Conservation (phyloP, 73 alveolate genomes). For the Blepharisma stoltei region DNA sequence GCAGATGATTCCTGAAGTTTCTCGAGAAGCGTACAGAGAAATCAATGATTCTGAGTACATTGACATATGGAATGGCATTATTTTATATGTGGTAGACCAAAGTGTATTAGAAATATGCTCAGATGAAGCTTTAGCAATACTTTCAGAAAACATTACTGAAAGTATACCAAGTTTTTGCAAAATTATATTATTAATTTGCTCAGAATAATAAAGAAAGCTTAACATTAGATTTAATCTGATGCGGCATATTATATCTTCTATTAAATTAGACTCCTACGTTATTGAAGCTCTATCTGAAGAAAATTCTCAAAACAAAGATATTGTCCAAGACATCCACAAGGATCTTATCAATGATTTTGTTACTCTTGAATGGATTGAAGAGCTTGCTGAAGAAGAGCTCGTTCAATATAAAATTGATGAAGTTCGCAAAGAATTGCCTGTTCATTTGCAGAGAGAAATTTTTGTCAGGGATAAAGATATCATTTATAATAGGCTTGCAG, state of each 20-base stretch:
- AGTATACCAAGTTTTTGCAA: too few species aligned
- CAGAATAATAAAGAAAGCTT: too few species aligned
- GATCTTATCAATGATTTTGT: background rate
- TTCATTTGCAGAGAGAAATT: slow-evolving; percentile 9
- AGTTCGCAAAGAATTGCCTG: slow-evolving; percentile 3
- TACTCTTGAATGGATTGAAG: slow-evolving; percentile 4
- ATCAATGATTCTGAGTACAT: slow-evolving; percentile 18
- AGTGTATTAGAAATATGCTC: background rate
- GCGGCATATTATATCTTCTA: background rate
- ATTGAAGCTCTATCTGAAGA: slow-evolving; percentile 8
- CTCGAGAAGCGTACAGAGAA: background rate
- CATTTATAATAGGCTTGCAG: background rate
- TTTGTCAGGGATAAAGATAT: background rate
- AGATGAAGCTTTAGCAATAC: background rate
- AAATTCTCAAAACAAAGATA: background rate
- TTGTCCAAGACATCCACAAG: background rate
- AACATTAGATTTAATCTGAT: too few species aligned
- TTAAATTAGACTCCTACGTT: background rate
- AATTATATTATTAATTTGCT: too few species aligned
- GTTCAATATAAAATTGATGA: slow-evolving; percentile 6
- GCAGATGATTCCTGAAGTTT: slow-evolving; percentile 3
- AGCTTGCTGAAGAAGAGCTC: slow-evolving; percentile 15
- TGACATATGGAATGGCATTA: background rate
- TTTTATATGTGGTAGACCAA: background rate
- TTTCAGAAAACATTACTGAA: background rate